Evolutionary conservation across 306 rosid species (phyloP).

Genomic region (Macrotyloma uniflorum): DNA sequence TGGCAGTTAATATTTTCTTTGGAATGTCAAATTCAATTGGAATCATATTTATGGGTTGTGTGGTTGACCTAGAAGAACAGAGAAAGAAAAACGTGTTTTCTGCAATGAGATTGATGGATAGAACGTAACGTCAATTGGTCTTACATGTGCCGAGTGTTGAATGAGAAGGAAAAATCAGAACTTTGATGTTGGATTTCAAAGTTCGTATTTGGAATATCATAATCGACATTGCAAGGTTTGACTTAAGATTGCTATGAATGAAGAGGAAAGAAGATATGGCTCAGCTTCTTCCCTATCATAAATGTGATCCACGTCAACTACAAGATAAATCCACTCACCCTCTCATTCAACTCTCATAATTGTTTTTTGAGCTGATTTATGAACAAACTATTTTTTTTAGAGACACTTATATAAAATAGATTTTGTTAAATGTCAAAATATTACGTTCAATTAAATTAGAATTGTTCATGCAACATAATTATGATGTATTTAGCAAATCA

Average conservation of each 20-base stretch:
- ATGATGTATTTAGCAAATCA: no score
- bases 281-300: constrained; percentile 32
- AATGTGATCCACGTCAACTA: constrained; percentile 38
- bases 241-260: neutral
- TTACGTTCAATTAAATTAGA: no score
- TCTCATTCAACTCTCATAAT: no score
- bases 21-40: neutral
- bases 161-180: neutral
- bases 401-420: no score
- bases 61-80: neutral
- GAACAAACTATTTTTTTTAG: no score
- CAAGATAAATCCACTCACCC: constrained; percentile 17
- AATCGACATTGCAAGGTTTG: neutral
- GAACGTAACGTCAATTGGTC: constrained; percentile 9
- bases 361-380: no score
- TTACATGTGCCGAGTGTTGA: neutral
- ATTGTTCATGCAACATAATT: no score
- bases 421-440: no score
- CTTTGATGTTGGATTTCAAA: neutral
- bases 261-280: neutral
- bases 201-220: constrained; percentile 2
- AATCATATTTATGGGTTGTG: neutral
- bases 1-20: neutral
- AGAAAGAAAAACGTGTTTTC: neutral
- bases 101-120: constrained; percentile 12